Percentiles rank a stretch among this genome's conserved stretches.
These are phyloP conservation scores for Hymenoscyphus repandus DNA, from an alignment of 2,329 filamentous ascomycete species.

Conservation along the genomic window DNA sequence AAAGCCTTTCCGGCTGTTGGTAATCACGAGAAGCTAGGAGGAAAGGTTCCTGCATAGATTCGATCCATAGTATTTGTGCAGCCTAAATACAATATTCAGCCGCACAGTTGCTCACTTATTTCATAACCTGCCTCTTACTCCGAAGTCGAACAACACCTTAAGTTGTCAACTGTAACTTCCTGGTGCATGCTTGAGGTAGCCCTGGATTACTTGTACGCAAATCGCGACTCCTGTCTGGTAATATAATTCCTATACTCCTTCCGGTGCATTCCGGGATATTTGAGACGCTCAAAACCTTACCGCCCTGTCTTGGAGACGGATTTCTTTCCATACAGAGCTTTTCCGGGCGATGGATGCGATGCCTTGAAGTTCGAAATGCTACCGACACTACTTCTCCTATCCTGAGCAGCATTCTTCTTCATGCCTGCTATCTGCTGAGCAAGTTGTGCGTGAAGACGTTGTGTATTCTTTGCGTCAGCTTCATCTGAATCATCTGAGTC, in stretches of 20 bases:
- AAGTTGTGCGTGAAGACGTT: neutral
- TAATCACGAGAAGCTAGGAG: neutral
- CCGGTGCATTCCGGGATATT: no score
- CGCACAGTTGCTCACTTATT: no score
- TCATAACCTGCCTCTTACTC: no score
- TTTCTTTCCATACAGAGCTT: neutral
- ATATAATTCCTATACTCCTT: no score
- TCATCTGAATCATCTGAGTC: slow-evolving; percentile 8
- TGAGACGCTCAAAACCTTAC: no score
- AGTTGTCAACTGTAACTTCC: no score
- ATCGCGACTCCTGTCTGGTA: no score
- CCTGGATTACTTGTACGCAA: no score
- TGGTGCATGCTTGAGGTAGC: no score
- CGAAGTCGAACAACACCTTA: no score
- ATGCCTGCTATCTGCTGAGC: neutral
- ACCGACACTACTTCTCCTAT: neutral
- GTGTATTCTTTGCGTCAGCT: neutral
- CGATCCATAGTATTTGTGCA: neutral
- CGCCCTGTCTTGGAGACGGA: neutral
- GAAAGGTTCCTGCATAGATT: neutral
- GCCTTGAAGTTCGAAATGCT: neutral
- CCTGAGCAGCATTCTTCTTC: neutral
- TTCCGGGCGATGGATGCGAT: neutral
- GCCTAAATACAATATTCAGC: slow-evolving; percentile 1
- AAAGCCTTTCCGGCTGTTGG: neutral